Evolutionary conservation across 768 basidiomycete species (phyloP), one percentile per base, ranked within the genome.

Genomic region (Mycena epipterygia): DNA sequence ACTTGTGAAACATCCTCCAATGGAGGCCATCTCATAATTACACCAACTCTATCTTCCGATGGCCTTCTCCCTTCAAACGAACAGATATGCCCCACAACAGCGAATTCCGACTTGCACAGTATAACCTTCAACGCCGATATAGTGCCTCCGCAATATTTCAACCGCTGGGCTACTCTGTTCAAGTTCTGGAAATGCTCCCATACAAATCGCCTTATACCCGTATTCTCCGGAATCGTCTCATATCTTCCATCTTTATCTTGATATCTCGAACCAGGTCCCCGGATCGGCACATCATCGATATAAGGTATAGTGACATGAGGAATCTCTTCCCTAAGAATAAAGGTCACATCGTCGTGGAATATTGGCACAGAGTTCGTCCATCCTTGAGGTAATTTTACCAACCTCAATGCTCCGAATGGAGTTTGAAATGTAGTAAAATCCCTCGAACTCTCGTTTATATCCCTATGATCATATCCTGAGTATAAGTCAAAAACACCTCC

Each of bases 371-470:
- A 41, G 39, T 41, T 41, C 5, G 8, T 41, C 39, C 39, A 41
- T 7, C 39, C 39, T 41, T 41, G 39, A 4, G 39, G 39, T 17
- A 41, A 41, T 41, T 73, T 68, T 0, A 70, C 73, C 0, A 81
- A 71, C 0, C 73, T 61, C 2, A 75, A 33, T 0, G 74, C 59
- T 0, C 79, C 75, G 14, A 76, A 57, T 2, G 75, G 78, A 0
- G 72, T 76, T 56, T 76, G 71, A 57, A 81, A 82, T 0, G 75
- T 79, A 0, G 79, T 82, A 11, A 80, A 64, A 37, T 81, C 77
- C 3, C 73, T 52, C 0, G 73, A 81, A 5, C 73, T 68, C 1
- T 70, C 73, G 7, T 75, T 67, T 0, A 83, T 71, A 0, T 64
- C 55, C 0, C 73, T 67, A 5, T 81, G 70, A 30, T 82, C 74